These are phyloP conservation scores for Colletotrichum trifolii DNA, from an alignment of 2,329 filamentous ascomycete genomes.

Conservation along the genomic window DNA sequence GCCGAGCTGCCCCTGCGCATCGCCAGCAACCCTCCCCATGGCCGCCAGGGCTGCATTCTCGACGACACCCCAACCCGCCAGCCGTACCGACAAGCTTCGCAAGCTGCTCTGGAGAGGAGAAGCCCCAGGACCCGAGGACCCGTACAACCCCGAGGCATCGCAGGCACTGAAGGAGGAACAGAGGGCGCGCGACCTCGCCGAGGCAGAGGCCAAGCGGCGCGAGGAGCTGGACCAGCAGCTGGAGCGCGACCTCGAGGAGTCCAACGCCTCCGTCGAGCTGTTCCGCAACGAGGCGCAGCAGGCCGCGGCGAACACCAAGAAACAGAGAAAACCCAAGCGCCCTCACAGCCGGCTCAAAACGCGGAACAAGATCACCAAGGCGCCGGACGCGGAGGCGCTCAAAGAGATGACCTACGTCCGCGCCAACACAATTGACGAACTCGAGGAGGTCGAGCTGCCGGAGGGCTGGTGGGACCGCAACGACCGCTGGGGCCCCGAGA, in stretches of 20 bases:
- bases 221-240: neutral
- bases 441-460: conserved; percentile 41
- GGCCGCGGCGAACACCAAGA: neutral
- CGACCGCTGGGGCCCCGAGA: conserved; percentile 62
- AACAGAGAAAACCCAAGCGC: neutral
- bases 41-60: conserved; percentile 42
- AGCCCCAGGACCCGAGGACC: conserved; percentile 51
- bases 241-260: neutral
- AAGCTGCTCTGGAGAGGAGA: conserved; percentile 54
- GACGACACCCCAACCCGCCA: conserved; percentile 45
- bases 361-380: conserved; percentile 6
- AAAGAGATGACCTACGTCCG: conserved; percentile 52
- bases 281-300: neutral
- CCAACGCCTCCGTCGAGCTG: neutral
- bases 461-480: conserved; percentile 63
- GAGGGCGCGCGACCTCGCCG: conserved; percentile 37
- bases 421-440: conserved; percentile 59
- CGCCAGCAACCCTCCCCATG: conserved; percentile 37
- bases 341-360: conserved; percentile 22
- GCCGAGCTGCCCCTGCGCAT: conserved; percentile 29
- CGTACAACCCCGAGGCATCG: conserved; percentile 49
- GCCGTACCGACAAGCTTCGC: conserved; percentile 52
- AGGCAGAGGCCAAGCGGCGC: conserved; percentile 34
- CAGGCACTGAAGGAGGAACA: conserved; percentile 47
- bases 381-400: conserved; percentile 23